A percentile compares a stretch with the other conserved stretches of the same genome.
phyloP scores from a whole-genome alignment of 768 basidiomycete species.

The Porpolomopsis calyptriformis region DNA sequence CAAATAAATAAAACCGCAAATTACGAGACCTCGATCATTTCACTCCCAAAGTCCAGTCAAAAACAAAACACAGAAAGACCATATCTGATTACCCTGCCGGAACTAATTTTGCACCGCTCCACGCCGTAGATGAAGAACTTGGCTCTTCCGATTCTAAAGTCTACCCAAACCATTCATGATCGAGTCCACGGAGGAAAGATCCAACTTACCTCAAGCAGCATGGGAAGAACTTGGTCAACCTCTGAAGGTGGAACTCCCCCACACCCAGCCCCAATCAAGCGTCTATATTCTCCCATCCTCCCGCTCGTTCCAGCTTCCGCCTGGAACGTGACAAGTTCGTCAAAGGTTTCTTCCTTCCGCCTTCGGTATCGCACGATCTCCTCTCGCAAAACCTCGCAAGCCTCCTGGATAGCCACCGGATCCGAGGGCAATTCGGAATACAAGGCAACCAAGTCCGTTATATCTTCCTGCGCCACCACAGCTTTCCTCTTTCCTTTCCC shows the following conservation, averaged over 20 bases:
- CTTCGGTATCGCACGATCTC: slow-evolving; percentile 58
- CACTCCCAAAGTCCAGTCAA: too few relatives aligned
- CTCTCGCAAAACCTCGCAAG: slow-evolving; percentile 51
- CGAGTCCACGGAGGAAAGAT: background rate
- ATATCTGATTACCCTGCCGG: slow-evolving; percentile 18
- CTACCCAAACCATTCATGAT: slow-evolving; percentile 28
- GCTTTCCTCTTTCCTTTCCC: slow-evolving; percentile 47
- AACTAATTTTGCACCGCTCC: slow-evolving; percentile 31
- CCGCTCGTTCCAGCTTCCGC: slow-evolving; percentile 87
- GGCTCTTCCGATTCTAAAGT: slow-evolving; percentile 78
- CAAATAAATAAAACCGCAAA: slow-evolving; percentile 9
- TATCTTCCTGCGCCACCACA: slow-evolving; percentile 39
- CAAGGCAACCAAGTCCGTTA: slow-evolving; percentile 51
- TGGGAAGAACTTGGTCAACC: slow-evolving; percentile 76
- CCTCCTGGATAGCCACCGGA: slow-evolving; percentile 38
- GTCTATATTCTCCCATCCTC: slow-evolving; percentile 79
- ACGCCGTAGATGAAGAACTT: slow-evolving; percentile 44
- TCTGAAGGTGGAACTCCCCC: slow-evolving; percentile 79
- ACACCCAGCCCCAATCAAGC: slow-evolving; percentile 83
- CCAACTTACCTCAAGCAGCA: slow-evolving; percentile 66
- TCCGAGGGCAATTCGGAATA: slow-evolving; percentile 49
- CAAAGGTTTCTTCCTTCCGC: slow-evolving; percentile 63
- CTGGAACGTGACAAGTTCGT: slow-evolving; percentile 68
- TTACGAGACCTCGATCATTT: too few relatives aligned
- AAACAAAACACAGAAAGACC: background rate